phyloP scores from a whole-genome alignment of 441 rosid genomes.

The Adansonia madagascariensis region DNA sequence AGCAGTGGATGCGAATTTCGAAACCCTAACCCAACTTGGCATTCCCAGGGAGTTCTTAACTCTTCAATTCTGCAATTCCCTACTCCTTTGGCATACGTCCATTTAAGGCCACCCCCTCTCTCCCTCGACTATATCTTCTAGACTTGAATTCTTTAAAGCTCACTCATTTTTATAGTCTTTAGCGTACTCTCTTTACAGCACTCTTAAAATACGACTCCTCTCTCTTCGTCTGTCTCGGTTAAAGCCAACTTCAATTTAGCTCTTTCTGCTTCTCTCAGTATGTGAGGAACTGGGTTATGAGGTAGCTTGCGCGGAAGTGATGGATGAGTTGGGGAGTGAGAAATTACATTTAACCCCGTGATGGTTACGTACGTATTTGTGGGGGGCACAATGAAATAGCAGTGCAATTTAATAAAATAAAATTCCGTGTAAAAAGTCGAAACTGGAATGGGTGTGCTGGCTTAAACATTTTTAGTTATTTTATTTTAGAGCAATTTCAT shows the following conservation, averaged over 20 bases:
- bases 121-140: not conserved
- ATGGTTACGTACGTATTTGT: constrained; percentile 15
- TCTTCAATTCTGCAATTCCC: constrained; percentile 19
- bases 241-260: constrained; percentile 16
- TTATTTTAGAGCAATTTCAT: too few relatives aligned
- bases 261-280: constrained; percentile 8
- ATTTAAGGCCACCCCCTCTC: constrained; percentile 21
- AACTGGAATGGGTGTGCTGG: too few relatives aligned
- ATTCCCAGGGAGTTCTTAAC: constrained; percentile 32
- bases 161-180: not conserved
- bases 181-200: not conserved
- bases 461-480: too few relatives aligned
- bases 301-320: constrained; percentile 42
- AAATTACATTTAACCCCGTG: constrained; percentile 41
- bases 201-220: not conserved
- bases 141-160: not conserved
- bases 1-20: constrained; percentile 36
- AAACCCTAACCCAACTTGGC: constrained; percentile 47
- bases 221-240: not conserved
- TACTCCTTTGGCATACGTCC: constrained; percentile 17
- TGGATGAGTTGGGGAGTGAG: constrained; percentile 17
- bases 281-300: constrained; percentile 29
- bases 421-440: constrained; percentile 26
- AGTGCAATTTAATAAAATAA: constrained; percentile 3
- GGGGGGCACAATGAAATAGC: not conserved